Base-by-base conservation (phyloP, 371 early-diverging fungal genomes). In the Batrachochytrium dendrobatidis region DNA sequence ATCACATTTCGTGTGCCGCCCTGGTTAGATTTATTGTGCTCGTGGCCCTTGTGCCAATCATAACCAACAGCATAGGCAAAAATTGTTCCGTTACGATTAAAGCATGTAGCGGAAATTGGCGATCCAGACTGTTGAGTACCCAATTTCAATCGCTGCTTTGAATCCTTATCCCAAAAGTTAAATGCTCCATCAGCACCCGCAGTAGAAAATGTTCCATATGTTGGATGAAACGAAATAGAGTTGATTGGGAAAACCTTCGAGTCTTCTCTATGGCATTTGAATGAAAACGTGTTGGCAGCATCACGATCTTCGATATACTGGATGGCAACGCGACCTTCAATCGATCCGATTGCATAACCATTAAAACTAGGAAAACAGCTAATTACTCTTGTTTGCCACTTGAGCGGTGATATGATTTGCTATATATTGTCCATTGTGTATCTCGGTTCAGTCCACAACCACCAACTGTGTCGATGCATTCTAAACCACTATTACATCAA, bases 1-100 rank as follows among this genome's bases (percentile, higher is more conserved):
- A 92, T 82, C 51, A 81, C 80, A 67, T 81, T 78, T 55, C 68
- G 72, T 20, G 55, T 26, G 10, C 66, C 59, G 24, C 3, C 45
- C 54, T 31, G 46, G 48, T 32, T 25, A 39, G 61, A 56, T 56
- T 64, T 56, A 52, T 65, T 29, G 32, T 69, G 56, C 55, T 74
- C 82, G 57, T 73, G 70, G 28, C 73, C 99, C 81, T 94, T 95
- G 69, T 84, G 79, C 99, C 99, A 99, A 72, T 99, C 99, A 69
- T 99, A 95, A 30, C 92, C 85, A 20, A 86, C 77, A 1, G 92
- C 93, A 68, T 98, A 98, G 15, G 95, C 95, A 67, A 94, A 93
- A 53, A 94, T 89, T 29, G 73, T 79, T 32, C 97, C 97, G 43
- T 86, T 88, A 28, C 83, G 76, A 67, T 88, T 94, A 69, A 96